These are phyloP conservation scores for Hydrangea macrophylla DNA, from an alignment of 148 eudicot genomes.

Conservation along the genomic window DNA sequence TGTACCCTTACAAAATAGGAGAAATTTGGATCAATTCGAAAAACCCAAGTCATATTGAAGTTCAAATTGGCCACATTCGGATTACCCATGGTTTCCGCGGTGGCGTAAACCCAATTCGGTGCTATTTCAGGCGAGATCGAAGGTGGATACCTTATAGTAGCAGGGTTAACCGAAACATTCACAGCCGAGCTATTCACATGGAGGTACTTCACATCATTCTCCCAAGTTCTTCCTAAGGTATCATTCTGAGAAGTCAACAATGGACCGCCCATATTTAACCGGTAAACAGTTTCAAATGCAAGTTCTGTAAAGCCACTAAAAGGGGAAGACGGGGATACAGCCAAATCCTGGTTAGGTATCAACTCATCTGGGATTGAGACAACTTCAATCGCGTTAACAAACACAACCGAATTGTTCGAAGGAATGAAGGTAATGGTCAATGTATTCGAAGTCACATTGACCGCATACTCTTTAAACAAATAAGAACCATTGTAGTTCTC, in stretches of 20 bases:
- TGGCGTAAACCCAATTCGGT: slow-evolving; percentile 85
- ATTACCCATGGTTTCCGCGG: slow-evolving; percentile 86
- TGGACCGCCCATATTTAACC: slow-evolving; percentile 95
- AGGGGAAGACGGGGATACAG: slow-evolving; percentile 47
- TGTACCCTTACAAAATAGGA: slow-evolving; percentile 70
- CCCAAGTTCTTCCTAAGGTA: slow-evolving; percentile 91
- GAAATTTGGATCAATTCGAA: slow-evolving; percentile 71
- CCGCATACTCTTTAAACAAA: slow-evolving; percentile 69
- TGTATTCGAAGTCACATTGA: slow-evolving; percentile 70
- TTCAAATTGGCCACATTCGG: slow-evolving; percentile 57
- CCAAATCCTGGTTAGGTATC: slow-evolving; percentile 59
- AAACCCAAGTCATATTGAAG: slow-evolving; percentile 93
- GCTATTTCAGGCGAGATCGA: slow-evolving; percentile 56
- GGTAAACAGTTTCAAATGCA: slow-evolving; percentile 76
- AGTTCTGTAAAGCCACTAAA: slow-evolving; percentile 51
- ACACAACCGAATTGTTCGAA: slow-evolving; percentile 75
- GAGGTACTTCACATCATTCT: slow-evolving; percentile 71
- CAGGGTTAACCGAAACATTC: slow-evolving; percentile 60
- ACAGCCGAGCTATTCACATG: slow-evolving; percentile 82
- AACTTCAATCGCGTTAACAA: slow-evolving; percentile 91
- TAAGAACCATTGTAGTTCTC: slow-evolving; percentile 52
- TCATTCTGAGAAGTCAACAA: slow-evolving; percentile 78
- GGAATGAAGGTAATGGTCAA: slow-evolving; percentile 70
- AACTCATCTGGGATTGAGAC: slow-evolving; percentile 71
- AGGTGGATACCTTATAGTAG: slow-evolving; percentile 49